Conservation (phyloP, 305 asterid genomes). For the Fraxinus latifolia region DNA sequence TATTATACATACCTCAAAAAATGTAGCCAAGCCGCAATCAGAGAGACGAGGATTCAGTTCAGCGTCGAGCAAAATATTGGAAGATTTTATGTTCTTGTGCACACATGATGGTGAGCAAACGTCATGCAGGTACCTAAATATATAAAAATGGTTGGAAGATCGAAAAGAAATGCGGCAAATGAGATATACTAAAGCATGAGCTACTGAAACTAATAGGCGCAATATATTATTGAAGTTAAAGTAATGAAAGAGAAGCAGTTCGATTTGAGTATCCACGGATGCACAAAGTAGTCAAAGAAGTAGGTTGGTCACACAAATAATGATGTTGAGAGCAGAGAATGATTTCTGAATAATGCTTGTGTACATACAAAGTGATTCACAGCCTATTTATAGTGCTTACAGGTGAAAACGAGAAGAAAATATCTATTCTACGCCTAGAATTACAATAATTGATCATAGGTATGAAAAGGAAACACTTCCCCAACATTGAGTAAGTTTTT, state of each 20-base stretch:
- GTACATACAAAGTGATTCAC: not conserved
- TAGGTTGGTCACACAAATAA: not conserved
- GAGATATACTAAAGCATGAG: not conserved
- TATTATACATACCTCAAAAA: slow-evolving; percentile 32
- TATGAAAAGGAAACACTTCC: not conserved
- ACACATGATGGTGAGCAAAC: slow-evolving; percentile 48
- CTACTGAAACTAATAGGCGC: not conserved
- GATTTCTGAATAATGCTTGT: not conserved
- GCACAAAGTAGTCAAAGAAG: not conserved
- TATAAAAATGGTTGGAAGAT: not conserved
- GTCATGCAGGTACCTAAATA: slow-evolving; percentile 55
- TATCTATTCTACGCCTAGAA: not conserved
- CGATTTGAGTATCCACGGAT: not conserved
- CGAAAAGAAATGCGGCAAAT: not conserved
- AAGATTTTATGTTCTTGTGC: slow-evolving; percentile 54
- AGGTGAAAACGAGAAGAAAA: not conserved
- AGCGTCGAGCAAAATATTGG: slow-evolving; percentile 53
- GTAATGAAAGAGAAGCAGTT: not conserved
- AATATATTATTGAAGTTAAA: not conserved
- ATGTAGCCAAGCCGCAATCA: slow-evolving; percentile 51
- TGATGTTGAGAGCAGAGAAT: not conserved
- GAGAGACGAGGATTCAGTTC: slow-evolving; percentile 54
- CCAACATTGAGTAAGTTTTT: not conserved
- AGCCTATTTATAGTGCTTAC: not conserved
- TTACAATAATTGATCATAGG: not conserved